These are phyloP conservation scores for Ogataea naganishii DNA, from an alignment of 805 yeast genomes.

Conservation along the genomic window DNA sequence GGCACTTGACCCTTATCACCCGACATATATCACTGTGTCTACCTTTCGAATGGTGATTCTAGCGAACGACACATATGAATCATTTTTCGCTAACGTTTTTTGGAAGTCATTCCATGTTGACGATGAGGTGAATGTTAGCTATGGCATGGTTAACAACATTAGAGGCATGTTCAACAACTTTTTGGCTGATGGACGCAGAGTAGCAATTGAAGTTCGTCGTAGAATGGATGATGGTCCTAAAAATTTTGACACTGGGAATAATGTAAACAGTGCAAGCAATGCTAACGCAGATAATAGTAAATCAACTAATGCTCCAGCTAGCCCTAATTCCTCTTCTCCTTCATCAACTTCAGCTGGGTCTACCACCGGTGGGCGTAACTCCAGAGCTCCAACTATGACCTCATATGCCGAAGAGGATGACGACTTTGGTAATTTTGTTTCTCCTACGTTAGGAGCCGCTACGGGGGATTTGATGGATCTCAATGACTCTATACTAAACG, in stretches of 20 bases:
- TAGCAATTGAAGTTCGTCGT: slow-evolving; percentile 81
- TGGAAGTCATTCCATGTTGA: slow-evolving; percentile 61
- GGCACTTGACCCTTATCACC: slow-evolving; percentile 75
- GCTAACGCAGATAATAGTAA: not conserved
- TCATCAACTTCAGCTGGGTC: slow-evolving; percentile 12
- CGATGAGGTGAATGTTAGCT: slow-evolving; percentile 34
- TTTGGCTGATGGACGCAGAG: slow-evolving; percentile 85
- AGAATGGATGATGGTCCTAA: slow-evolving; percentile 71
- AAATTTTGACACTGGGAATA: not conserved
- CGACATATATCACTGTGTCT: slow-evolving; percentile 67
- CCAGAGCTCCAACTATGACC: slow-evolving; percentile 13
- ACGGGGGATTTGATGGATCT: no score
- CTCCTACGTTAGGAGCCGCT: no score
- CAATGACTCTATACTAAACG: no score
- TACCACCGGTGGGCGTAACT: slow-evolving; percentile 8
- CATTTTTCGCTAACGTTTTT: slow-evolving; percentile 65
- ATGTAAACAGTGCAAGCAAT: not conserved
- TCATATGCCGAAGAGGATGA: slow-evolving; percentile 23
- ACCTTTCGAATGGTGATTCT: slow-evolving; percentile 91
- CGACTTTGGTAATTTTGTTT: slow-evolving; percentile 24
- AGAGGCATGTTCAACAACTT: slow-evolving; percentile 87
- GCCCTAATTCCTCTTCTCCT: not conserved
- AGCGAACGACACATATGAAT: slow-evolving; percentile 90
- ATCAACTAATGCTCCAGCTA: not conserved
- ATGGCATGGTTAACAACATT: slow-evolving; percentile 42